Evolutionary conservation across 331 rosid genomes (phyloP).

Genomic region (Quercus lobata): DNA sequence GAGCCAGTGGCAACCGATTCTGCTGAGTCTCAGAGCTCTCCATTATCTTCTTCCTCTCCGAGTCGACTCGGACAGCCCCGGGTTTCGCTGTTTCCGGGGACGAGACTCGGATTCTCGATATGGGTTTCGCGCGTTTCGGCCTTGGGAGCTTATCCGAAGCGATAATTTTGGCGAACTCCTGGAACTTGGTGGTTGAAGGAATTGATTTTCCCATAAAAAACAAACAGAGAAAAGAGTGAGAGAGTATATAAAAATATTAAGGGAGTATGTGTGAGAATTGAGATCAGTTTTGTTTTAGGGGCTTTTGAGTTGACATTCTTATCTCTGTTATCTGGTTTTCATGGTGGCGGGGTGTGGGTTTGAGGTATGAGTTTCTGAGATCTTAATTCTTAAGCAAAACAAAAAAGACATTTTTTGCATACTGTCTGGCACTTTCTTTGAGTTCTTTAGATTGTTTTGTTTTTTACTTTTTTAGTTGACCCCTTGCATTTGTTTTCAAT

Average conservation of each 20-base stretch:
- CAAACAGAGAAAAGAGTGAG: neutral
- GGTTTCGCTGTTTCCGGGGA: constrained; percentile 26
- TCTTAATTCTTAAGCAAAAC: neutral
- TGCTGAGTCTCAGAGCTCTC: constrained; percentile 27
- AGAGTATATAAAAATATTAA: neutral
- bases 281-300: neutral
- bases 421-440: neutral
- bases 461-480: too few species aligned
- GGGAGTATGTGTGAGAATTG: neutral
- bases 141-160: constrained; percentile 38
- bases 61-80: constrained; percentile 22
- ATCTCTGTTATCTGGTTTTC: neutral
- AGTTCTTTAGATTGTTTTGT: neutral
- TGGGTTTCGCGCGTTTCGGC: constrained; percentile 26
- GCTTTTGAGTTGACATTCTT: neutral
- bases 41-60: constrained; percentile 30
- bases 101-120: constrained; percentile 31
- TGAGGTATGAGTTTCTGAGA: neutral
- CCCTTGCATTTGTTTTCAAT: too few species aligned
- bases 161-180: constrained; percentile 46
- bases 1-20: constrained; percentile 53
- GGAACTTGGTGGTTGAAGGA: constrained; percentile 41
- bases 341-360: neutral
- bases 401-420: neutral
- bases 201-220: constrained; percentile 64